A percentile compares a stretch with the other conserved stretches of the same genome.
These are phyloP conservation scores for Solanum appendiculatum DNA, from an alignment of 257 asterid species.

Conservation along the genomic window DNA sequence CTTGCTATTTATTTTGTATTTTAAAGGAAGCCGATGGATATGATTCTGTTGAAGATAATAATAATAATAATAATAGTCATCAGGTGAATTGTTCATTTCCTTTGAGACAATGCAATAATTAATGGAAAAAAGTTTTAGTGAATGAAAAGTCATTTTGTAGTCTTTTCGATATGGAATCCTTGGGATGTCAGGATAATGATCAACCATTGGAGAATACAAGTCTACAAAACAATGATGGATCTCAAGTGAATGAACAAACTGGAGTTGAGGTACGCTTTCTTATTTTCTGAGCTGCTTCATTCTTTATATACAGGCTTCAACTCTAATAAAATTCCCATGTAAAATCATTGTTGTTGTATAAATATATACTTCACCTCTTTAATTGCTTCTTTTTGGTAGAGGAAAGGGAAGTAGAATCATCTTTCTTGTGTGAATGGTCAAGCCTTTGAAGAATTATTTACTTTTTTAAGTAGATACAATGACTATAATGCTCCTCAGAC, in stretches of 20 bases:
- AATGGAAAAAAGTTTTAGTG: not conserved
- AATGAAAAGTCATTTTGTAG: not conserved
- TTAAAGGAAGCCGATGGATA: constrained; percentile 30
- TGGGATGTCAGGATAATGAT: constrained; percentile 35
- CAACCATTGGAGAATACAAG: constrained; percentile 33
- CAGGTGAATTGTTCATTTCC: not conserved
- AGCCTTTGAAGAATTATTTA: not conserved
- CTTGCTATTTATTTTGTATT: constrained; percentile 7
- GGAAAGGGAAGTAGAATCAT: not conserved
- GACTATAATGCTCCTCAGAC: not conserved
- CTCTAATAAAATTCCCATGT: not conserved
- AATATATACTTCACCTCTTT: not conserved
- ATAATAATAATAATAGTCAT: constrained; percentile 14
- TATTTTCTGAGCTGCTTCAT: not conserved
- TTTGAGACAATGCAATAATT: not conserved
- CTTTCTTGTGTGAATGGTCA: not conserved
- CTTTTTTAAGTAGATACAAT: not conserved
- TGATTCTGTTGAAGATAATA: constrained; percentile 16
- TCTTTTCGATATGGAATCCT: not conserved
- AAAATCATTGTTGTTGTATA: not conserved
- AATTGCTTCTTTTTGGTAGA: not conserved
- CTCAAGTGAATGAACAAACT: constrained; percentile 16
- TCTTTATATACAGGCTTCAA: not conserved
- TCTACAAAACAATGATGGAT: constrained; percentile 14
- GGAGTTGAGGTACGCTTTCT: constrained; percentile 38